Evolutionary conservation across 805 yeast genomes (phyloP).

Genomic region (Yarrowia yakushimensis): DNA sequence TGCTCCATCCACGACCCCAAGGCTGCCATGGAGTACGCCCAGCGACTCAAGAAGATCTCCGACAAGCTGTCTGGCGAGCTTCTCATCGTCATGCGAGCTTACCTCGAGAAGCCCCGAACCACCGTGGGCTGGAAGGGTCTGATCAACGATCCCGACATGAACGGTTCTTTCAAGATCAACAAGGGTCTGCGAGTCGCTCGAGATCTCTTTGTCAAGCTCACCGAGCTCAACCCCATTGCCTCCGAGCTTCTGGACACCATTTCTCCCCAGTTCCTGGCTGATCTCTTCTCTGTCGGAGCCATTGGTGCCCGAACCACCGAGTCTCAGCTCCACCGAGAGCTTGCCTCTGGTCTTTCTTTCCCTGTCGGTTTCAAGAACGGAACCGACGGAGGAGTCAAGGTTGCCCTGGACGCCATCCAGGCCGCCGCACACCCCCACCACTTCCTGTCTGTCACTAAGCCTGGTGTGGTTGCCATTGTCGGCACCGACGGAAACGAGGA

Average conservation of each 20-base stretch:
- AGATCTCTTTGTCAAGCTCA: constrained; percentile 77
- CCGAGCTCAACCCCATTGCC: constrained; percentile 85
- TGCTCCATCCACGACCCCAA: constrained; percentile 94
- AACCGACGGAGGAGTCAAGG: constrained; percentile 93
- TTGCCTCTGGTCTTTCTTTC: constrained; percentile 94
- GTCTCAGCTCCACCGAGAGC: constrained; percentile 94
- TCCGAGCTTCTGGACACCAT: constrained; percentile 98
- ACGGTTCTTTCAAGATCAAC: constrained; percentile 87
- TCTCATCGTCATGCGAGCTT: constrained; percentile 92
- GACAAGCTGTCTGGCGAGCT: constrained; percentile 69
- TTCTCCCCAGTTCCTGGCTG: constrained; percentile 92
- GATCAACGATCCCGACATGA: constrained; percentile 95
- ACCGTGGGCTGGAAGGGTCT: constrained; percentile 99
- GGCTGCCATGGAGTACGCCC: constrained; percentile 88
- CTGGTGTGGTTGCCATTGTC: constrained; percentile 93
- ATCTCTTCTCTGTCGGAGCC: constrained; percentile 92
- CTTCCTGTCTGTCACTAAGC: constrained; percentile 90
- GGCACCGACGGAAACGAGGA: constrained; percentile 92
- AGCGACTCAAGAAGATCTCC: constrained; percentile 54
- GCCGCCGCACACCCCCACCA: constrained; percentile 94
- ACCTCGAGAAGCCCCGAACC: constrained; percentile 96
- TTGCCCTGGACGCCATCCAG: constrained; percentile 89
- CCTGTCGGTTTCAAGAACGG: constrained; percentile 99
- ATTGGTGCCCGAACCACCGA: constrained; percentile 99
- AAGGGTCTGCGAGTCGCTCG: constrained; percentile 89